These are phyloP conservation scores for Microcyclospora pomicola DNA, from an alignment of 2,329 filamentous ascomycete genomes.

Conservation along the genomic window DNA sequence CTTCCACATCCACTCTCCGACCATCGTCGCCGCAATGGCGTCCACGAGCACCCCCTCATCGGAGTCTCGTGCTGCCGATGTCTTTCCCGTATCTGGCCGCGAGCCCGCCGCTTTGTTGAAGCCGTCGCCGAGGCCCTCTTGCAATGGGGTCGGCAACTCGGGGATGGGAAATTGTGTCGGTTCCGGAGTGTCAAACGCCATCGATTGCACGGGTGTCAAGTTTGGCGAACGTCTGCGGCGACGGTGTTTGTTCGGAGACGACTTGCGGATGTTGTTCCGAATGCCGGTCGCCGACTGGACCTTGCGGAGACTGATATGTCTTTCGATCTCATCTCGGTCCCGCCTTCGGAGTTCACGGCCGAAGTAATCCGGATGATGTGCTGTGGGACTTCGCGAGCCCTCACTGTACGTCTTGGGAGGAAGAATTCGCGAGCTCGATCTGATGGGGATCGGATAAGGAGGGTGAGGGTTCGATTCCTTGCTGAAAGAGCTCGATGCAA, in stretches of 20 bases:
- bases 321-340: slow-evolving; percentile 7
- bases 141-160: slow-evolving; percentile 17
- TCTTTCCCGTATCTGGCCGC: slow-evolving; percentile 1
- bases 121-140: slow-evolving; percentile 12
- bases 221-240: slow-evolving; percentile 18
- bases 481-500: slow-evolving; percentile 23
- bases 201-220: slow-evolving; percentile 23
- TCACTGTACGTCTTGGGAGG: slow-evolving; percentile 57
- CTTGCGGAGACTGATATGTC: slow-evolving; percentile 51
- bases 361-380: slow-evolving; percentile 24
- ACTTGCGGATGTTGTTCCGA: slow-evolving; percentile 37
- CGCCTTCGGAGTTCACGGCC: slow-evolving; percentile 7
- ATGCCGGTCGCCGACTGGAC: slow-evolving; percentile 70
- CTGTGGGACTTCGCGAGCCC: slow-evolving; percentile 62
- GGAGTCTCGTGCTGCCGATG: slow-evolving; percentile 5
- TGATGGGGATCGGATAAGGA: slow-evolving; percentile 81
- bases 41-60: slow-evolving; percentile 62
- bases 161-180: slow-evolving; percentile 22
- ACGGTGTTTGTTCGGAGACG: slow-evolving; percentile 35
- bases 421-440: slow-evolving; percentile 69
- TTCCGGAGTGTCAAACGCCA: slow-evolving; percentile 21
- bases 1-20: slow-evolving; percentile 94
- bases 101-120: slow-evolving; percentile 8
- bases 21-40: slow-evolving; percentile 95
- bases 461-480: slow-evolving; percentile 34